A percentile compares a stretch with the other conserved stretches of the same genome.
Evolutionary conservation across 768 basidiomycete genomes (phyloP).

Genomic region (Pulveroboletus sp.): DNA sequence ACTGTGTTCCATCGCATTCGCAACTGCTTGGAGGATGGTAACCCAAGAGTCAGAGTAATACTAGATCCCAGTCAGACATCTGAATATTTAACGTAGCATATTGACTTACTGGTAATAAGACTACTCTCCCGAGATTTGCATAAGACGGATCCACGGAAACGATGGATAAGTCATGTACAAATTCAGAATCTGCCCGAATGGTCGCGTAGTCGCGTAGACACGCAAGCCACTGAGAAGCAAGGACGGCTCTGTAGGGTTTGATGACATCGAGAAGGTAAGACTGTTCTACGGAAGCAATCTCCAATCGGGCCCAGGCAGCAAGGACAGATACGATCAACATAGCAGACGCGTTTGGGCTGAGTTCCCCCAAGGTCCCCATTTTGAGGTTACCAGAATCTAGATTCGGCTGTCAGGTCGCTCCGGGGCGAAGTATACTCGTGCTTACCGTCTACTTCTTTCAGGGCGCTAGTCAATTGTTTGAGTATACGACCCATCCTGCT

Average conservation of each 20-base stretch:
- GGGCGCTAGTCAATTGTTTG: conserved; percentile 78
- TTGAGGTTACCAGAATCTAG: conserved; percentile 80
- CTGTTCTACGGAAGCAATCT: conserved; percentile 72
- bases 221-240: conserved; percentile 85
- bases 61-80: conserved; percentile 37
- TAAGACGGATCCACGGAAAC: conserved; percentile 78
- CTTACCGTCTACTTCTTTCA: conserved; percentile 87
- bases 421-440: not conserved
- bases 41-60: conserved; percentile 86
- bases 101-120: conserved; percentile 76
- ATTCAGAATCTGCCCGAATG: conserved; percentile 85
- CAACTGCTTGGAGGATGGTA: conserved; percentile 80
- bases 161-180: conserved; percentile 68
- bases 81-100: not conserved
- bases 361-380: conserved; percentile 79
- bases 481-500: conserved; percentile 90
- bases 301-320: conserved; percentile 93
- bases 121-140: conserved; percentile 85
- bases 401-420: conserved; percentile 7
- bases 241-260: conserved; percentile 66
- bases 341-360: conserved; percentile 91
- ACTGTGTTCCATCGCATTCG: conserved; percentile 66
- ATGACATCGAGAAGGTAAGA: conserved; percentile 77
- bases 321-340: conserved; percentile 92
- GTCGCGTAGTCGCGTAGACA: conserved; percentile 90